These are phyloP conservation scores for Haplosporangium sp. DNA, from an alignment of 371 early-diverging fungal genomes.

Conservation along the genomic window DNA sequence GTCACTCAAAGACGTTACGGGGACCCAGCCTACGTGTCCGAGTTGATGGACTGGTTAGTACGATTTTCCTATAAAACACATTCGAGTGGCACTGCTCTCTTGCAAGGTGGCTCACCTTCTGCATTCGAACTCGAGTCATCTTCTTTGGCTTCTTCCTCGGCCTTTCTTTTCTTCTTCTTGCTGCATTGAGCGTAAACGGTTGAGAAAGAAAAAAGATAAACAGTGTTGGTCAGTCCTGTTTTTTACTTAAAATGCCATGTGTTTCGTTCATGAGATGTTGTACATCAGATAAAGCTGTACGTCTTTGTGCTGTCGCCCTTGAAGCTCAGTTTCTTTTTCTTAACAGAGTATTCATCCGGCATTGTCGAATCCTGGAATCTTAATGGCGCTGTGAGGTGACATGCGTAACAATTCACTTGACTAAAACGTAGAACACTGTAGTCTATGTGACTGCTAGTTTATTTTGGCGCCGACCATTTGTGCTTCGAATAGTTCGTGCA, in stretches of 20 bases:
- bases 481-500: too few species aligned
- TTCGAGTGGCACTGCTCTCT: too few species aligned
- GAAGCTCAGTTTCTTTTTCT: slow-evolving; percentile 63
- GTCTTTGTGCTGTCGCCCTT: slow-evolving; percentile 64
- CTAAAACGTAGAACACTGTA: too few species aligned
- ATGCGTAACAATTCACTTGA: too few species aligned
- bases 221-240: not conserved
- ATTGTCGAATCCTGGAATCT: too few species aligned
- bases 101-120: slow-evolving; percentile 51
- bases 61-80: too few species aligned
- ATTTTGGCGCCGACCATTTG: too few species aligned
- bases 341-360: slow-evolving; percentile 55
- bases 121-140: slow-evolving; percentile 44
- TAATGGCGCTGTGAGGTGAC: too few species aligned
- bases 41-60: too few species aligned
- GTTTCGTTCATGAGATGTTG: too few species aligned
- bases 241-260: too few species aligned
- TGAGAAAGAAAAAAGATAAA: not conserved
- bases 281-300: slow-evolving; percentile 5
- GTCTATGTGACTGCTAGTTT: not conserved
- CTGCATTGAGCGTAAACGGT: slow-evolving; percentile 24
- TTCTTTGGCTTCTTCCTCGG: slow-evolving; percentile 55
- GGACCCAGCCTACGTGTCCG: slow-evolving; percentile 68
- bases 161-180: slow-evolving; percentile 71
- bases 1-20: slow-evolving; percentile 70